A percentile compares a stretch with the other conserved stretches of the same genome.
Conservation (phyloP, 2,329 filamentous ascomycete genomes). For the Aurifilum marmelostoma region DNA sequence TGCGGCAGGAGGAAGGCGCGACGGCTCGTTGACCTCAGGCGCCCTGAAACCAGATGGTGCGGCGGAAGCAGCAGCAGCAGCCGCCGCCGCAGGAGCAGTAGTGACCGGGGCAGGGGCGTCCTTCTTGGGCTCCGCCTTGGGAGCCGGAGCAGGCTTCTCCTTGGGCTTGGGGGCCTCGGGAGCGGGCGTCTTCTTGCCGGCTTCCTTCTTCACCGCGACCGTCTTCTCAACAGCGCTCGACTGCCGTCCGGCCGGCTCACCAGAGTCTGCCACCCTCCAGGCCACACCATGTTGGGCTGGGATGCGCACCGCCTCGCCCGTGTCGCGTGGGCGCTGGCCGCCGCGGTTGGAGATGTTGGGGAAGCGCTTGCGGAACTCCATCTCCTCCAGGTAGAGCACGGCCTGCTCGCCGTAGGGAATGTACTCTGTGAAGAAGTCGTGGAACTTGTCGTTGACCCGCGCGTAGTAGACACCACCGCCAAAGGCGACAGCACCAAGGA, state of each 20-base stretch:
- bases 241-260: constrained; percentile 61
- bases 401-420: constrained; percentile 92
- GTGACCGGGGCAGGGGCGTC: constrained; percentile 35
- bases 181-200: constrained; percentile 36
- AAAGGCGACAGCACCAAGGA: constrained; percentile 79
- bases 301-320: constrained; percentile 77
- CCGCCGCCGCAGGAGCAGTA: constrained; percentile 32
- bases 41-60: constrained; percentile 49
- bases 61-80: constrained; percentile 29
- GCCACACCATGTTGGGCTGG: constrained; percentile 84
- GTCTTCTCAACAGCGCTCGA: constrained; percentile 56
- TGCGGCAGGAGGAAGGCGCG: constrained; percentile 63
- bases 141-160: constrained; percentile 33
- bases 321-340: constrained; percentile 55
- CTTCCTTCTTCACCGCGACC: constrained; percentile 38
- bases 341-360: constrained; percentile 50
- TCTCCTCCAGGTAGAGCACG: constrained; percentile 93
- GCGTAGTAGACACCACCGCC: constrained; percentile 91
- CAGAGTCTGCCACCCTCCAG: constrained; percentile 72
- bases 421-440: constrained; percentile 97
- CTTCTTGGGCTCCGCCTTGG: constrained; percentile 38
- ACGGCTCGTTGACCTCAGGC: constrained; percentile 69
- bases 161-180: constrained; percentile 34
- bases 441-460: constrained; percentile 93
- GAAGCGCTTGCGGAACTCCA: constrained; percentile 89